These are phyloP conservation scores for Madurella fahalii DNA, from an alignment of 2,329 filamentous ascomycete genomes.

Conservation along the genomic window DNA sequence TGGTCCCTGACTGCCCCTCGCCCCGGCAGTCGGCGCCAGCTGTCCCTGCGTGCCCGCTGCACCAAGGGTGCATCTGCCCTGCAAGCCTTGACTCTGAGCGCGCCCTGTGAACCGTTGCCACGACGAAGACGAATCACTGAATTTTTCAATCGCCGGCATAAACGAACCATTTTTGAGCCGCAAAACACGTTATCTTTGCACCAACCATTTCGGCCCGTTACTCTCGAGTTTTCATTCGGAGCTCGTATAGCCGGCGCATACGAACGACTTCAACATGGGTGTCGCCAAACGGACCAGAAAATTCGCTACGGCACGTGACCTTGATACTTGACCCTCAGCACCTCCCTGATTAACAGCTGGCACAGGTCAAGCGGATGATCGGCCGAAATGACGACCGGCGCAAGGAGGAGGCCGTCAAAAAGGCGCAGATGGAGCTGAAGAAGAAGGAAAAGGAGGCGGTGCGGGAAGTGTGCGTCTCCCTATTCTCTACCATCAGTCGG, in stretches of 20 bases:
- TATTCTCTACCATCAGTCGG: not conserved
- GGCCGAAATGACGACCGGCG: slow-evolving; percentile 74
- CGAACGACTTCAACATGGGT: slow-evolving; percentile 58
- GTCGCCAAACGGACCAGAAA: slow-evolving; percentile 87
- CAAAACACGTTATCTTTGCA: not conserved
- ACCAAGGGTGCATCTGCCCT: too few relatives aligned
- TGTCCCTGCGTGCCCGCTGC: not conserved
- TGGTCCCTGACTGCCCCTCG: not conserved
- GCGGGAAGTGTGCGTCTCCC: slow-evolving; percentile 59
- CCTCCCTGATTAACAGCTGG: slow-evolving; percentile 15
- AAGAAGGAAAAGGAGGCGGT: slow-evolving; percentile 52
- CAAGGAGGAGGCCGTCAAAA: slow-evolving; percentile 53
- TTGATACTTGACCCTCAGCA: not conserved
- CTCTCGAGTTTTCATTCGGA: not conserved
- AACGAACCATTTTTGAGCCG: not conserved
- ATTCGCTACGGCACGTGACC: slow-evolving; percentile 55
- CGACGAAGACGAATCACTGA: not conserved
- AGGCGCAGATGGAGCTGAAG: slow-evolving; percentile 38
- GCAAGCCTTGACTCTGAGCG: too few relatives aligned
- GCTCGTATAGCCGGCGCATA: not conserved
- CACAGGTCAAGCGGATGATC: slow-evolving; percentile 73
- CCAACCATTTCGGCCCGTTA: not conserved
- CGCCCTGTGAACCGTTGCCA: not conserved
- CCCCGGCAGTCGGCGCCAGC: slow-evolving; percentile 6
- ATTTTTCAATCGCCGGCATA: not conserved